Base-by-base conservation (phyloP, 768 basidiomycete species). In the Lactarius evosmus region DNA sequence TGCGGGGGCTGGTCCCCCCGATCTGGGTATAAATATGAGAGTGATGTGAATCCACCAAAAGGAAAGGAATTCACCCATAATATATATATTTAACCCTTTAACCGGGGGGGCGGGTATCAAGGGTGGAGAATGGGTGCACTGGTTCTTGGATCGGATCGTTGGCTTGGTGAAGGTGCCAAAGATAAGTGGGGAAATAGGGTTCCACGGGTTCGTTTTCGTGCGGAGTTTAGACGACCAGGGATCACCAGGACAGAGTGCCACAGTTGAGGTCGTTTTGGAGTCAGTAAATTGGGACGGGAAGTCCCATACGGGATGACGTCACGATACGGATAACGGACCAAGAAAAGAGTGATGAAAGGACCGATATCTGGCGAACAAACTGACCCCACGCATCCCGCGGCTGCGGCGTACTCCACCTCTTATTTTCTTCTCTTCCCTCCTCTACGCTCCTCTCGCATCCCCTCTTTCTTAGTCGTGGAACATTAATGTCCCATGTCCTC, bases 301-400 rank as follows among this genome's bases (percentile, higher is more conserved):
- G 57, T 19, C 54, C 59, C 46, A 41, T 30, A 29, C 49, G 38
- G 36, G 38, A n/a, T 61, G 59, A 61, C 64, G 64, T 65, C 59
- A 65, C 46, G 7, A 27, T 14, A 44, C 52, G 55, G 36, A 60
- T 60, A 49, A 44, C 25, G 54, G 30, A 56, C 63, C 51, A 53
- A 36, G 51, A 41, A 61, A 40, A 36, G 46, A 36, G 33, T 25
- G 34, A 33, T 29, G 49, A 50, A 22, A 16, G 49, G 27, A 29
- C 49, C 27, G 49, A 22, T 11, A 17, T 50, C n/a, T 30, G 30
- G 52, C 52, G 32, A 53, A 29, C 30, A 32, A 52, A 52, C 27
- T 34, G 32, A 33, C 54, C 53, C 53, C 46, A 65, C 63, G 54
- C 46, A 56, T 60, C 50, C 63, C 64, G 60, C 64, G 64, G 60